Conservation (phyloP, 2,329 filamentous ascomycete species). For the Fusarium sp. region DNA sequence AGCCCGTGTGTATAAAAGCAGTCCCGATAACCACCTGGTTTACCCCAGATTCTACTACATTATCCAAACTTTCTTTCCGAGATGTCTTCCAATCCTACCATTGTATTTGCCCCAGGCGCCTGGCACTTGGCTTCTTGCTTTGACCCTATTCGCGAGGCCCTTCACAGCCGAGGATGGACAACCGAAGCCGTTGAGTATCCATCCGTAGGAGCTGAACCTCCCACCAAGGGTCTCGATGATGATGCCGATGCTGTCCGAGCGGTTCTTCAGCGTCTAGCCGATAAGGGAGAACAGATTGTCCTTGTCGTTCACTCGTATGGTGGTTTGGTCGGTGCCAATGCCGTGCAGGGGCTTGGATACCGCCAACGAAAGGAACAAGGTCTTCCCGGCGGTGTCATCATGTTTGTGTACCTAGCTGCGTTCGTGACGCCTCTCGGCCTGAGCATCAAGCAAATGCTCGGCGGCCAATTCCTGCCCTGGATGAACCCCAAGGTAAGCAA, state of each 20-base stretch:
- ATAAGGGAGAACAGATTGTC: constrained; percentile 52
- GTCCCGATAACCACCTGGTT: not conserved
- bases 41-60: not conserved
- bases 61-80: not conserved
- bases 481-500: constrained; percentile 40
- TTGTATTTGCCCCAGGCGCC: constrained; percentile 53
- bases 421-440: constrained; percentile 46
- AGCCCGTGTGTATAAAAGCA: not conserved
- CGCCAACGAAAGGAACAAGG: constrained; percentile 45
- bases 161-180: constrained; percentile 46
- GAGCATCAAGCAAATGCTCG: constrained; percentile 40
- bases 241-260: constrained; percentile 48
- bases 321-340: constrained; percentile 52
- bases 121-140: constrained; percentile 50
- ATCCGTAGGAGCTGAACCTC: constrained; percentile 45
- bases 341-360: constrained; percentile 49
- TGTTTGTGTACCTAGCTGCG: constrained; percentile 48
- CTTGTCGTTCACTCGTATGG: constrained; percentile 56
- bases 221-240: constrained; percentile 37
- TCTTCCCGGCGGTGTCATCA: constrained; percentile 51
- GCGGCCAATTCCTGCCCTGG: constrained; percentile 42
- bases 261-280: constrained; percentile 42
- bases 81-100: constrained; percentile 19
- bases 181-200: constrained; percentile 46
- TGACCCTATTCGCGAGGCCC: constrained; percentile 42